These are phyloP conservation scores for Corinectria fuckeliana DNA, from an alignment of 2,329 filamentous ascomycete species.

Conservation along the genomic window DNA sequence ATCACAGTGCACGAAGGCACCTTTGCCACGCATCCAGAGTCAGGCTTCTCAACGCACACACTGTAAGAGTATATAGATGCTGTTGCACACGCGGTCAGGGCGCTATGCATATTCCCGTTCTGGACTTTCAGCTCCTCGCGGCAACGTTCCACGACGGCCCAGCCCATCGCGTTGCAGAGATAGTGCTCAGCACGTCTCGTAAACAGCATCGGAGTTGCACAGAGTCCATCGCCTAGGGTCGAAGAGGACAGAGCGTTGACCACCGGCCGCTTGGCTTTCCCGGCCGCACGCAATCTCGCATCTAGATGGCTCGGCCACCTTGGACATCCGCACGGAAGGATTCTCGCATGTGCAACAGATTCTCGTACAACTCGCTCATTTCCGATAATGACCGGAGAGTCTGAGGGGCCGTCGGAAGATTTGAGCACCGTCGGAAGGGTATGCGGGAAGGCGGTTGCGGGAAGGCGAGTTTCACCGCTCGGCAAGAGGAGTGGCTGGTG, in stretches of 20 bases:
- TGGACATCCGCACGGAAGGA: background rate
- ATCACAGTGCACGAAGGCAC: background rate
- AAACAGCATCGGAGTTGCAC: background rate
- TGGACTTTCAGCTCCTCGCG: conserved; percentile 11
- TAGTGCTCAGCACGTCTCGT: background rate
- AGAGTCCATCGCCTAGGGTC: background rate
- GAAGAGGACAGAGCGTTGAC: background rate
- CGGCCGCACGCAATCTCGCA: background rate
- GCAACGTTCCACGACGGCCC: conserved; percentile 13
- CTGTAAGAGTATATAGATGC: background rate
- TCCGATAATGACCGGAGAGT: background rate
- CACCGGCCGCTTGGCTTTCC: background rate
- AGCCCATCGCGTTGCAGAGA: conserved; percentile 13
- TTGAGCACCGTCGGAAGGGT: background rate
- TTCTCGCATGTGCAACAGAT: background rate
- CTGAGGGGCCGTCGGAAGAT: conserved; percentile 4
- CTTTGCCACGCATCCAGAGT: background rate
- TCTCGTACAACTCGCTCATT: background rate
- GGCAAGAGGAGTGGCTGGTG: background rate
- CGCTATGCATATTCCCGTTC: conserved; percentile 13
- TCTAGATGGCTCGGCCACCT: background rate
- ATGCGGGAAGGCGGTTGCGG: background rate
- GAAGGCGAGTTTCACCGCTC: conserved; percentile 3
- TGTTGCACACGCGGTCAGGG: conserved; percentile 7
- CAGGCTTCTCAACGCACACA: background rate